Conservation (phyloP, 2,329 filamentous ascomycete genomes). For the Aspergillus puulaauensis region DNA sequence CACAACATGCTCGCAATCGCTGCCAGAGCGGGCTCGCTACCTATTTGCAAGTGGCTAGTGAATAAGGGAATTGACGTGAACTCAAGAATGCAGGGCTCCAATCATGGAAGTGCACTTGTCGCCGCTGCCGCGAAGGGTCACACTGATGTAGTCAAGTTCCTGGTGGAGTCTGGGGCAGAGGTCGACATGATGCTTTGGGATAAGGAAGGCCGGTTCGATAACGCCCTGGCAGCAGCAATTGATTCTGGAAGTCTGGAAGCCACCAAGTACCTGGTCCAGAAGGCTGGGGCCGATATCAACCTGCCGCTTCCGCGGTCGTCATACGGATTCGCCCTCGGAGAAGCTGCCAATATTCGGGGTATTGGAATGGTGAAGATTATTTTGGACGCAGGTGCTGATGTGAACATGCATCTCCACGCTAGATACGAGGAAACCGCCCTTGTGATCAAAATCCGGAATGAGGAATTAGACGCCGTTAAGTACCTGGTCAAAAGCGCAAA, state of each 20-base stretch:
- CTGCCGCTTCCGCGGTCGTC: neutral
- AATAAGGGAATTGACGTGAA: conserved; percentile 1
- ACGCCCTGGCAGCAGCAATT: conserved; percentile 4
- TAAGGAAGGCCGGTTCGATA: neutral
- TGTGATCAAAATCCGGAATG: neutral
- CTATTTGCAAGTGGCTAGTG: conserved; percentile 10
- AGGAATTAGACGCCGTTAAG: conserved; percentile 1
- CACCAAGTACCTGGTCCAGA: conserved; percentile 3
- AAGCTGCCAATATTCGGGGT: neutral
- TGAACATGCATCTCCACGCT: neutral
- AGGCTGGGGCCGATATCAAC: neutral
- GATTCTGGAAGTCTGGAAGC: neutral
- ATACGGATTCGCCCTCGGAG: neutral
- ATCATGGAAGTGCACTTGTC: neutral
- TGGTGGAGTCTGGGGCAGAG: conserved; percentile 11
- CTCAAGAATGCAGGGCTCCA: neutral
- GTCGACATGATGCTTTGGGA: neutral
- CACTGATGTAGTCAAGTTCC: conserved; percentile 5
- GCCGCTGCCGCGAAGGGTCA: conserved; percentile 1
- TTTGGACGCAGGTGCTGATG: neutral
- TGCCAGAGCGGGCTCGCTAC: neutral
- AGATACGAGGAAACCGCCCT: neutral
- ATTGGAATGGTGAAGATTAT: neutral
- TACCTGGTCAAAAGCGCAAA: neutral
- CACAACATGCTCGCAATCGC: conserved; percentile 11